Evolutionary conservation across 2,329 filamentous ascomycete species (phyloP).

Genomic region (Penicillium sp.): DNA sequence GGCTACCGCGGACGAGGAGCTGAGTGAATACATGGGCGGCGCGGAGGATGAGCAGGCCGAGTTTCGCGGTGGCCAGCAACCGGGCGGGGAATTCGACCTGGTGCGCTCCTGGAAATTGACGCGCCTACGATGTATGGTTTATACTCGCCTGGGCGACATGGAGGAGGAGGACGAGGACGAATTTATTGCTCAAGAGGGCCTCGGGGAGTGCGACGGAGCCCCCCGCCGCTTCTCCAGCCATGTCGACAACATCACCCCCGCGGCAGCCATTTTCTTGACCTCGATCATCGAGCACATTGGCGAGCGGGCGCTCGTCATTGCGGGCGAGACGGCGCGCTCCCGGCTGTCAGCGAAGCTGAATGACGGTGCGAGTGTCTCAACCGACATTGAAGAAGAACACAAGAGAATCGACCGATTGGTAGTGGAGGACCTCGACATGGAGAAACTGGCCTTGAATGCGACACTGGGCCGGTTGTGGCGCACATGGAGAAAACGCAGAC

Average conservation of each 20-base stretch:
- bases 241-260: constrained; percentile 73
- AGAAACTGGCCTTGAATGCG: constrained; percentile 85
- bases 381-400: constrained; percentile 42
- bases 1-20: constrained; percentile 77
- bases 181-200: constrained; percentile 76
- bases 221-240: constrained; percentile 57
- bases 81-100: constrained; percentile 73
- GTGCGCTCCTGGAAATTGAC: constrained; percentile 93
- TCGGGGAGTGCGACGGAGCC: constrained; percentile 57
- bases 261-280: constrained; percentile 92
- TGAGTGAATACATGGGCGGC: constrained; percentile 81
- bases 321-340: constrained; percentile 72
- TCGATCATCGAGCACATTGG: constrained; percentile 92
- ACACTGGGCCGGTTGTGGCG: constrained; percentile 89
- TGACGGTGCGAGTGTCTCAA: constrained; percentile 59
- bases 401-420: constrained; percentile 62
- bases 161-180: constrained; percentile 97
- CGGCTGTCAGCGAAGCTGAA: constrained; percentile 33
- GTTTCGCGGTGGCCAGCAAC: constrained; percentile 52
- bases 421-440: constrained; percentile 90
- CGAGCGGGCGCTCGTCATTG: constrained; percentile 84
- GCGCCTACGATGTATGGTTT: constrained; percentile 93
- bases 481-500: constrained; percentile 80
- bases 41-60: constrained; percentile 71
- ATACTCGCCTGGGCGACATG: constrained; percentile 92